phyloP scores from a whole-genome alignment of 1,139 yeast genomes.

The Chernovozyma aurita region DNA sequence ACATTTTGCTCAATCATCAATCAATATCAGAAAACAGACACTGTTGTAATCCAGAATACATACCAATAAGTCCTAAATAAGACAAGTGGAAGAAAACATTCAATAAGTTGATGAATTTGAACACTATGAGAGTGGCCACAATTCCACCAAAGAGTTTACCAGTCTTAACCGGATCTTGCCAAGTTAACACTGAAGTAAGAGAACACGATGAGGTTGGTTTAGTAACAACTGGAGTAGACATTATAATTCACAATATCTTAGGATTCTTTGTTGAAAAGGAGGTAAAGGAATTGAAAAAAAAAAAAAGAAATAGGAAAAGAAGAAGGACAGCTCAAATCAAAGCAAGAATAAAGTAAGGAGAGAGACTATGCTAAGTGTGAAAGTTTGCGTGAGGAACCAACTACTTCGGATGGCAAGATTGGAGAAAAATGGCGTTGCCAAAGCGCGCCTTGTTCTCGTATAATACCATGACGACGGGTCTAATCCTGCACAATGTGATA shows the following conservation, averaged over 20 bases:
- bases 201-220: constrained; percentile 12
- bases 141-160: constrained; percentile 73
- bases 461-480: no score
- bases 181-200: constrained; percentile 50
- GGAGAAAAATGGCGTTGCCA: background rate
- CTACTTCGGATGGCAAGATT: background rate
- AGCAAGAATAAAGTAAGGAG: background rate
- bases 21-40: no score
- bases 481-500: background rate
- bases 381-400: background rate
- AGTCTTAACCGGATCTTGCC: constrained; percentile 79
- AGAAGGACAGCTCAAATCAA: background rate
- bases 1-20: no score
- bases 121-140: constrained; percentile 52
- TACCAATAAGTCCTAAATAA: constrained; percentile 43
- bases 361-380: background rate
- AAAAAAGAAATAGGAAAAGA: constrained; percentile 2
- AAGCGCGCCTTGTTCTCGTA: background rate
- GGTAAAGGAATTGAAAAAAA: background rate
- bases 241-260: constrained; percentile 1
- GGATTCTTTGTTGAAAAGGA: background rate
- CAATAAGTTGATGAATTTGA: constrained; percentile 68
- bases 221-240: constrained; percentile 14
- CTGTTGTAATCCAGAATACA: no score
- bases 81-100: constrained; percentile 60